These are phyloP conservation scores for Anaeromyces robustus DNA, from an alignment of 192 early-diverging fungal genomes.

Conservation along the genomic window DNA sequence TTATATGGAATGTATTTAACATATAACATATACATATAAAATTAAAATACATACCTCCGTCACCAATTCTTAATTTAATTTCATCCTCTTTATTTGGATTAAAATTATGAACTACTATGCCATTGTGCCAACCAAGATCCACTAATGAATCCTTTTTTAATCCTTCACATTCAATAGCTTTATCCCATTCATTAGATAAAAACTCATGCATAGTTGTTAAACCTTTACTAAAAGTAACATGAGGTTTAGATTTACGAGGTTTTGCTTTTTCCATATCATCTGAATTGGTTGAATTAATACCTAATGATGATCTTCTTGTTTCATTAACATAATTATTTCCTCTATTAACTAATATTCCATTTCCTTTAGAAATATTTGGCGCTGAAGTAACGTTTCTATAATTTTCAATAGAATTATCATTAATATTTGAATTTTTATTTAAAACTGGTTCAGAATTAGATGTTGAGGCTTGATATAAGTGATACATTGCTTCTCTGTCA, in stretches of 20 bases:
- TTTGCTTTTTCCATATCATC: not conserved
- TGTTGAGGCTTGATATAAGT: not conserved
- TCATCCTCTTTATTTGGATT: not conserved
- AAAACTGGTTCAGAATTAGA: not conserved
- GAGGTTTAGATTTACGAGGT: too few relatives aligned
- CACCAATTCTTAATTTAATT: not conserved
- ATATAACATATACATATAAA: too few relatives aligned
- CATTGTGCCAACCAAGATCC: not conserved
- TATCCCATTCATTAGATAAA: not conserved
- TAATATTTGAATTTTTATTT: not conserved
- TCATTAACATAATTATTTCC: not conserved
- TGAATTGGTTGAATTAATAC: not conserved
- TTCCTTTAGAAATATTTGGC: not conserved
- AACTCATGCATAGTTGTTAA: not conserved
- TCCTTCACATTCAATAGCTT: not conserved
- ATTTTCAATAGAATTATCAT: not conserved
- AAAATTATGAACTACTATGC: not conserved
- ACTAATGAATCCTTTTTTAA: not conserved
- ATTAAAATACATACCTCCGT: not conserved
- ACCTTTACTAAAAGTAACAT: not conserved
- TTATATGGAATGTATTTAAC: too few relatives aligned
- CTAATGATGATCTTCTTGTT: not conserved
- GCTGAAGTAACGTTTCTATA: not conserved
- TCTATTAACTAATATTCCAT: not conserved
- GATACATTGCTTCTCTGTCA: too few relatives aligned